These are phyloP conservation scores for Entomophthora muscae DNA, from an alignment of 371 early-diverging fungal genomes.

Conservation along the genomic window DNA sequence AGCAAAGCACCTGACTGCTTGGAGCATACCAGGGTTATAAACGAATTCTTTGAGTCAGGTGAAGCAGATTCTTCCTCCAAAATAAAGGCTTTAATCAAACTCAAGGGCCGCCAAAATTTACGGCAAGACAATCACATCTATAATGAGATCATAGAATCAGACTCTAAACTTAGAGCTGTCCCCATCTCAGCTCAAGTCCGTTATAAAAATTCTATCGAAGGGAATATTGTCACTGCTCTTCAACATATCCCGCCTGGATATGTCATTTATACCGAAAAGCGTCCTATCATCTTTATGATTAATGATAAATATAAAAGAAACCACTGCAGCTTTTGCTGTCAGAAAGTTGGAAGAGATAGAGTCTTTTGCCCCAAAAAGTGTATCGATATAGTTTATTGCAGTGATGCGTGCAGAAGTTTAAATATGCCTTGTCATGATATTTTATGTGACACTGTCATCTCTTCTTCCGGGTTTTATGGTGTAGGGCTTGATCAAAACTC, in stretches of 20 bases:
- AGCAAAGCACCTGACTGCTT: background rate
- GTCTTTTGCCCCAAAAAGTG: background rate
- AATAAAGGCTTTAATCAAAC: background rate
- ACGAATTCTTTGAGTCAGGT: background rate
- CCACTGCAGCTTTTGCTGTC: constrained; percentile 1
- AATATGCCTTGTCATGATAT: background rate
- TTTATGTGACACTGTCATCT: background rate
- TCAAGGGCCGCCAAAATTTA: background rate
- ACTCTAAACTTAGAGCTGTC: background rate
- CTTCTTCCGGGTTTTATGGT: background rate
- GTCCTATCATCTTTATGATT: background rate
- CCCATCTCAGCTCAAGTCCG: background rate
- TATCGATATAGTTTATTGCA: constrained; percentile 2
- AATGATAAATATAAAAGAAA: background rate
- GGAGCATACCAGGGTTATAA: background rate
- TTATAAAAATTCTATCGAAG: background rate
- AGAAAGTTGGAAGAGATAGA: background rate
- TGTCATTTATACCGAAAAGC: background rate
- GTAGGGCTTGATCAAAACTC: background rate
- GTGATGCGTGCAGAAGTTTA: background rate
- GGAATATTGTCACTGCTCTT: background rate
- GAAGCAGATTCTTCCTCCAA: background rate
- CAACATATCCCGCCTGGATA: background rate
- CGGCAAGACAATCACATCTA: background rate
- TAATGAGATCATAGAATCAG: background rate